A percentile compares a stretch with the other conserved stretches of the same genome.
These are phyloP conservation scores for Earliella scabrosa DNA, from an alignment of 1,284 basidiomycete species.

Conservation along the genomic window DNA sequence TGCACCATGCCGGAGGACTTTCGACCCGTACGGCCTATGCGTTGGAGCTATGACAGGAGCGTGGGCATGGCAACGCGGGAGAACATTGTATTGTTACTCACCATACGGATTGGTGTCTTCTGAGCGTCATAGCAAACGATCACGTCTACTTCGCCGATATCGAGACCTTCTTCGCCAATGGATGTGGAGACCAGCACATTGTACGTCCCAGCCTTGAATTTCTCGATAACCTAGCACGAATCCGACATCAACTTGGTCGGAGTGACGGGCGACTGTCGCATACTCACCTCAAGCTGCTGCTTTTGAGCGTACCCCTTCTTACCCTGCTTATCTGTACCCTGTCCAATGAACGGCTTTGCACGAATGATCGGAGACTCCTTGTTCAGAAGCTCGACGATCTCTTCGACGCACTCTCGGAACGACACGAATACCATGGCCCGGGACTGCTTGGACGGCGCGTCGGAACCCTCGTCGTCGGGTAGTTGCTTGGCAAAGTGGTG, in stretches of 20 bases:
- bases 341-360: constrained; percentile 89
- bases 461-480: constrained; percentile 50
- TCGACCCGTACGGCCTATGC: constrained; percentile 94
- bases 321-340: constrained; percentile 84
- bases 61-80: not conserved
- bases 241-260: constrained; percentile 2
- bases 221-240: constrained; percentile 67
- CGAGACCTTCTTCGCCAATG: constrained; percentile 98
- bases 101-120: constrained; percentile 96
- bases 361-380: constrained; percentile 75
- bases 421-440: constrained; percentile 97
- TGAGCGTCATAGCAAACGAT: constrained; percentile 98
- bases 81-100: constrained; percentile 40
- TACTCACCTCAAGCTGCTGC: constrained; percentile 83
- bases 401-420: constrained; percentile 88
- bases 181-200: constrained; percentile 97
- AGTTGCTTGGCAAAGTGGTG: constrained; percentile 78
- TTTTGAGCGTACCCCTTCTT: constrained; percentile 91
- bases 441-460: constrained; percentile 45
- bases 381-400: constrained; percentile 84
- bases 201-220: constrained; percentile 87
- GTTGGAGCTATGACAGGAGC: constrained; percentile 82
- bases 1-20: constrained; percentile 91
- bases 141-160: constrained; percentile 98
- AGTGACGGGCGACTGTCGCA: no score